Percentiles rank a stretch among this genome's conserved stretches.
Conservation (phyloP, 2,329 filamentous ascomycete genomes). For the Botrytis fragariae region DNA sequence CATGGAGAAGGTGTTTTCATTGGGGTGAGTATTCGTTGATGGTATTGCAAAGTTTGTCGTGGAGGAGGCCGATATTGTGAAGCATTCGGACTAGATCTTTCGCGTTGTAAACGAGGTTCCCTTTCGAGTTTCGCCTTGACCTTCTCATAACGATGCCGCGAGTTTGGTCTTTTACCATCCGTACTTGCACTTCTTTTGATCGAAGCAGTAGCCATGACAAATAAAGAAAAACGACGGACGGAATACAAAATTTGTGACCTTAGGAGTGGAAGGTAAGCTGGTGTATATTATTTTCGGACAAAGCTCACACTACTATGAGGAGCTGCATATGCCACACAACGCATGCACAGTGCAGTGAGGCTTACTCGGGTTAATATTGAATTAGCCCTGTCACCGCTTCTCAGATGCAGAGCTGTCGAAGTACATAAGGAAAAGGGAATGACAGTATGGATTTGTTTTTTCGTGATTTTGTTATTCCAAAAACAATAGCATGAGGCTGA, state of each 20-base stretch:
- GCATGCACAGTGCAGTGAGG: constrained; percentile 19
- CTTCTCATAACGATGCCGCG: constrained; percentile 17
- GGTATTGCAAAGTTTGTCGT: constrained; percentile 8
- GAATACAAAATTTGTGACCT: constrained; percentile 10
- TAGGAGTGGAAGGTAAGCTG: constrained; percentile 19
- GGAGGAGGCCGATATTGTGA: constrained; percentile 1
- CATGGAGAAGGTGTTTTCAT: background rate
- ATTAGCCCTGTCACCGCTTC: constrained; percentile 21
- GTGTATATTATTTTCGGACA: constrained; percentile 19
- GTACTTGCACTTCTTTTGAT: constrained; percentile 14
- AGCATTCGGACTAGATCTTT: background rate
- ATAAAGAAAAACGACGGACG: constrained; percentile 13
- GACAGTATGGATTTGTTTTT: background rate
- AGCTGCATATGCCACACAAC: constrained; percentile 20
- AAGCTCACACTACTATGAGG: constrained; percentile 14
- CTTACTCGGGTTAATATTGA: constrained; percentile 23
- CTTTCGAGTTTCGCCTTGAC: constrained; percentile 5
- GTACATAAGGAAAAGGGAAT: constrained; percentile 13
- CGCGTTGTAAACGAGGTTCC: constrained; percentile 5
- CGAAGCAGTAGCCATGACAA: constrained; percentile 18
- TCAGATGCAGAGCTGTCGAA: constrained; percentile 13
- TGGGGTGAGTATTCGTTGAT: background rate
- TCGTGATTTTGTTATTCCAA: constrained; percentile 4
- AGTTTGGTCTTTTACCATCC: constrained; percentile 17
- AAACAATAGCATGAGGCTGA: constrained; percentile 18